Evolutionary conservation across 352 stramenopile genomes (phyloP).

Genomic region (Phytophthora pini): DNA sequence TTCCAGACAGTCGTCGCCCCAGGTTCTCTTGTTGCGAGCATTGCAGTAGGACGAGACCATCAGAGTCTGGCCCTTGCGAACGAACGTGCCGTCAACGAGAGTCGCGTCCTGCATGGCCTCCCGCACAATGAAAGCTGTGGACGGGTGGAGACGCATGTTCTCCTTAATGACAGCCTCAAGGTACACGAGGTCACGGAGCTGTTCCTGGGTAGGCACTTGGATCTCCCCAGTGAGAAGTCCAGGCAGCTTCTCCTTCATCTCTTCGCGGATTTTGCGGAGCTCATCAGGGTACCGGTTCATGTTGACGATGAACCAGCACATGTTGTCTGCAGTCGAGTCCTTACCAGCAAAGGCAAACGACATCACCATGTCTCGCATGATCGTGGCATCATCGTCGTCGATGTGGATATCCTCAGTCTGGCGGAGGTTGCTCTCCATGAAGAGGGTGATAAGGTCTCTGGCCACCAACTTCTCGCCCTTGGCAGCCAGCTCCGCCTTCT

Average conservation of each 20-base stretch:
- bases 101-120: constrained; percentile 39
- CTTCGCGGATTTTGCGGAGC: constrained; percentile 52
- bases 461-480: constrained; percentile 40
- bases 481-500: constrained; percentile 53
- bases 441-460: constrained; percentile 58
- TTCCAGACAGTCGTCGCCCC: constrained; percentile 51
- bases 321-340: constrained; percentile 69
- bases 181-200: constrained; percentile 60
- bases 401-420: constrained; percentile 33
- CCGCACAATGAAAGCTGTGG: constrained; percentile 58
- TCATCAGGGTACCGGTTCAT: constrained; percentile 62
- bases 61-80: constrained; percentile 26
- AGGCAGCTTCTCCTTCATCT: constrained; percentile 52
- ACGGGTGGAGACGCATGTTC: constrained; percentile 67
- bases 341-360: constrained; percentile 81
- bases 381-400: constrained; percentile 39
- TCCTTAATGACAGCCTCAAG: constrained; percentile 63
- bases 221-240: constrained; percentile 30
- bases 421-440: constrained; percentile 45
- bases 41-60: constrained; percentile 39
- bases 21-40: constrained; percentile 36
- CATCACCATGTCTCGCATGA: constrained; percentile 76
- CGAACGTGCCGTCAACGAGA: constrained; percentile 30
- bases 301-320: constrained; percentile 80
- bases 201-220: constrained; percentile 40